Evolutionary conservation across 2,329 filamentous ascomycete genomes (phyloP).

Genomic region (Alternaria infectoria): DNA sequence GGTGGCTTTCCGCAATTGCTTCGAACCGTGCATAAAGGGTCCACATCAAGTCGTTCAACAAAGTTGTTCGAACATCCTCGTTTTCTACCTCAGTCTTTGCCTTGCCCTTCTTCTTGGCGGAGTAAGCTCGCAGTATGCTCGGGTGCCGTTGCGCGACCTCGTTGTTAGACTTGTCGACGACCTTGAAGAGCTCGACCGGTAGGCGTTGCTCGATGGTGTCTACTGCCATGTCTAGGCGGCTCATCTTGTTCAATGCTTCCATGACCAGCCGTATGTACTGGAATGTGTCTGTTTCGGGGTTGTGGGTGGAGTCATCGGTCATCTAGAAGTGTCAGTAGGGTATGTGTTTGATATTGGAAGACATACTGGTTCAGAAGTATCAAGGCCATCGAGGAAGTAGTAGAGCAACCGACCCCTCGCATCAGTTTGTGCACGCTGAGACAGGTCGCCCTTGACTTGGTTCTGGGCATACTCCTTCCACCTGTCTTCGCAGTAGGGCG

Average conservation of each 20-base stretch:
- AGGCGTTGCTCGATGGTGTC: conserved; percentile 91
- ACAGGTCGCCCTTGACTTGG: conserved; percentile 57
- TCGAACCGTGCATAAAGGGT: conserved; percentile 96
- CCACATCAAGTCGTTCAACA: conserved; percentile 90
- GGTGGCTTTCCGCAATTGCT: conserved; percentile 93
- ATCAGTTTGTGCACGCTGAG: conserved; percentile 41
- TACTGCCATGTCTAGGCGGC: conserved; percentile 81
- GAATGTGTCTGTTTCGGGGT: conserved; percentile 94
- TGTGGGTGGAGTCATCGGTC: conserved; percentile 87
- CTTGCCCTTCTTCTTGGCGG: conserved; percentile 65
- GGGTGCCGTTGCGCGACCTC: conserved; percentile 94
- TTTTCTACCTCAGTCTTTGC: conserved; percentile 66
- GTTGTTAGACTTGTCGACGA: conserved; percentile 93
- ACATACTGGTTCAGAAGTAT: conserved; percentile 54
- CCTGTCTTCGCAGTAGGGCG: conserved; percentile 93
- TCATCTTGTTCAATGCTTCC: conserved; percentile 88
- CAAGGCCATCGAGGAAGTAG: conserved; percentile 63
- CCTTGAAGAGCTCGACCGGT: conserved; percentile 89
- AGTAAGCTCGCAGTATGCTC: conserved; percentile 67
- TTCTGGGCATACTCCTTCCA: conserved; percentile 84
- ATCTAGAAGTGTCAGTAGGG: conserved; percentile 53
- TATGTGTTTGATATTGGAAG: neutral
- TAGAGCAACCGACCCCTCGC: conserved; percentile 62
- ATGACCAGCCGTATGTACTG: conserved; percentile 88
- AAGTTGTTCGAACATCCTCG: conserved; percentile 76